These are phyloP conservation scores for Xylaria sp. DNA, from an alignment of 2,329 filamentous ascomycete species.

Conservation along the genomic window DNA sequence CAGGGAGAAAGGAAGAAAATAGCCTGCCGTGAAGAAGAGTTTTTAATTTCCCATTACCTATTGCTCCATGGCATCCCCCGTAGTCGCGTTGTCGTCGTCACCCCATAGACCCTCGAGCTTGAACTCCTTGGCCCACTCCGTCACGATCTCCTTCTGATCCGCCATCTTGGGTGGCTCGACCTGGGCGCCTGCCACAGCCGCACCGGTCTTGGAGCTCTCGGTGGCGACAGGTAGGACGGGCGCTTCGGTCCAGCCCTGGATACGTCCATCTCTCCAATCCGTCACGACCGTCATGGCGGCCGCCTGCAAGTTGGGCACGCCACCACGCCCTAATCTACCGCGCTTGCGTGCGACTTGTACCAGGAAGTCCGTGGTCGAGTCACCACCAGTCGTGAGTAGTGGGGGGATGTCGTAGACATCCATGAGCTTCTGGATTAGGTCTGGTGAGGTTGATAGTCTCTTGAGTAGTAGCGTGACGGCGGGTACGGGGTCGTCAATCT, in stretches of 20 bases:
- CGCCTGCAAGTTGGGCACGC: conserved; percentile 79
- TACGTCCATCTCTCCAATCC: conserved; percentile 94
- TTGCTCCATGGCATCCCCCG: conserved; percentile 49
- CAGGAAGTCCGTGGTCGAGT: conserved; percentile 83
- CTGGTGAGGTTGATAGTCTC: conserved; percentile 66
- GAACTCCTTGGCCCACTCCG: conserved; percentile 91
- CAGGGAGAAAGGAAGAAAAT: neutral
- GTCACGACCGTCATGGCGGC: conserved; percentile 90
- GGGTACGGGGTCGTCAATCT: conserved; percentile 87
- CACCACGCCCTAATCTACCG: conserved; percentile 80
- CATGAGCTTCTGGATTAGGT: conserved; percentile 72
- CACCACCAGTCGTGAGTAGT: conserved; percentile 64
- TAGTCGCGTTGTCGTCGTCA: conserved; percentile 43
- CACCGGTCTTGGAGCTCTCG: conserved; percentile 12
- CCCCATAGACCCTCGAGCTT: conserved; percentile 91
- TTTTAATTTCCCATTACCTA: conserved; percentile 25
- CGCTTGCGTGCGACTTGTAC: conserved; percentile 93
- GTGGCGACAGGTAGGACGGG: conserved; percentile 57
- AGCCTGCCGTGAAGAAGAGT: neutral
- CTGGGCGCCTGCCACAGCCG: neutral
- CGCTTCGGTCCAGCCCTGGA: conserved; percentile 84
- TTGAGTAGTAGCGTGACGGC: conserved; percentile 80
- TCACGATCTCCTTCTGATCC: conserved; percentile 63
- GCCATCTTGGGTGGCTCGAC: conserved; percentile 24
- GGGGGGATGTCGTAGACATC: conserved; percentile 80